Percentiles rank a stretch among this genome's conserved stretches.
Conservation (phyloP, 345 rosid species). For the Arabidopsis thaliana region DNA sequence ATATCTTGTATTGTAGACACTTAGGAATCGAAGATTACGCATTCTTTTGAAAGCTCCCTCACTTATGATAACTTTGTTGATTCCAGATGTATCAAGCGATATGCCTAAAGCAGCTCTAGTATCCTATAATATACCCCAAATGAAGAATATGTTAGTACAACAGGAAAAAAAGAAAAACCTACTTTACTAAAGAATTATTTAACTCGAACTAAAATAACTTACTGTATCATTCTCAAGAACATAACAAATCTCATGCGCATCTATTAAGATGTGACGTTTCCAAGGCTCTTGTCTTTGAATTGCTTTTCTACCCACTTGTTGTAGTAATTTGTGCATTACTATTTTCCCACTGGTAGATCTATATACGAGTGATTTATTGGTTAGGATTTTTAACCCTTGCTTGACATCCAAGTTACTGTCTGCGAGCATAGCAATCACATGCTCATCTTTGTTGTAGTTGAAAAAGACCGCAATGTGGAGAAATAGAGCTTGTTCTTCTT, state of each 20-base stretch:
- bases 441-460: not conserved
- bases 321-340: not conserved
- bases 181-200: too few species aligned
- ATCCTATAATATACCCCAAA: not conserved
- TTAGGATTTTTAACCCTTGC: not conserved
- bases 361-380: not conserved
- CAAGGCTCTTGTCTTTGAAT: not conserved
- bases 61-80: not conserved
- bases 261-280: not conserved
- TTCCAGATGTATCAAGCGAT: not conserved
- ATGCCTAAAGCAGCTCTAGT: not conserved
- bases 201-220: not conserved
- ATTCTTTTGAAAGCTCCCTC: not conserved
- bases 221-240: not conserved
- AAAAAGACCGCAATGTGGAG: not conserved
- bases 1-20: not conserved
- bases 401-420: not conserved
- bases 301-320: not conserved
- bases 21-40: not conserved
- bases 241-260: not conserved
- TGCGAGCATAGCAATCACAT: not conserved
- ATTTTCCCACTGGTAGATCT: not conserved
- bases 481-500: not conserved
- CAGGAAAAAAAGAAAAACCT: too few species aligned
- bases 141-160: not conserved